Evolutionary conservation across 2,329 filamentous ascomycete genomes (phyloP).

Genomic region (Cytospora mali): DNA sequence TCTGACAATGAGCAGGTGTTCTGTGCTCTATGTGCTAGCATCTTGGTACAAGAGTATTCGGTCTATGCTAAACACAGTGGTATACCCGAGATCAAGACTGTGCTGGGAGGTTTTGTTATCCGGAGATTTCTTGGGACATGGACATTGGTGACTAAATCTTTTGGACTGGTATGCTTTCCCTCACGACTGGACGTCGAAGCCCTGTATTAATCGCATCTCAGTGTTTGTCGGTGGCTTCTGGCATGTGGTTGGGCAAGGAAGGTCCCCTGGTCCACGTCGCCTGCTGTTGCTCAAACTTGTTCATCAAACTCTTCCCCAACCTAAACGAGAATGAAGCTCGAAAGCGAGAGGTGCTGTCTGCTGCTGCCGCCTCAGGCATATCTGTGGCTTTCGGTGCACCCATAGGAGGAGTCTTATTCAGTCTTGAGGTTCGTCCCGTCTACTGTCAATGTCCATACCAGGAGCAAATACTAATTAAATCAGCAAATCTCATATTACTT

Average conservation of each 20-base stretch:
- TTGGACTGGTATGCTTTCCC: constrained; percentile 68
- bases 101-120: constrained; percentile 93
- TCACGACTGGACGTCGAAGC: background rate
- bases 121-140: constrained; percentile 81
- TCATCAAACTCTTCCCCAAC: constrained; percentile 83
- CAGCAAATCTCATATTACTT: constrained; percentile 95
- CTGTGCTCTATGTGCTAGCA: constrained; percentile 75
- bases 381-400: constrained; percentile 93
- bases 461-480: constrained; percentile 2
- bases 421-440: constrained; percentile 66
- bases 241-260: constrained; percentile 96
- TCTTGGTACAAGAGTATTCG: constrained; percentile 82
- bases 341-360: constrained; percentile 90
- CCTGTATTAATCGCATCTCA: constrained; percentile 41
- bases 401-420: constrained; percentile 93
- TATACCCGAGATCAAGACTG: constrained; percentile 96
- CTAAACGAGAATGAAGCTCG: constrained; percentile 90
- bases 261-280: constrained; percentile 94
- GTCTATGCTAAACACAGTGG: constrained; percentile 91
- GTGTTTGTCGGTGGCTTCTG: constrained; percentile 89
- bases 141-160: constrained; percentile 86
- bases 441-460: no score
- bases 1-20: constrained; percentile 57
- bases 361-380: constrained; percentile 88
- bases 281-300: constrained; percentile 92